Base-by-base conservation (phyloP, 345 rosid species). In the sweet orange (Citrus sinensis) region DNA sequence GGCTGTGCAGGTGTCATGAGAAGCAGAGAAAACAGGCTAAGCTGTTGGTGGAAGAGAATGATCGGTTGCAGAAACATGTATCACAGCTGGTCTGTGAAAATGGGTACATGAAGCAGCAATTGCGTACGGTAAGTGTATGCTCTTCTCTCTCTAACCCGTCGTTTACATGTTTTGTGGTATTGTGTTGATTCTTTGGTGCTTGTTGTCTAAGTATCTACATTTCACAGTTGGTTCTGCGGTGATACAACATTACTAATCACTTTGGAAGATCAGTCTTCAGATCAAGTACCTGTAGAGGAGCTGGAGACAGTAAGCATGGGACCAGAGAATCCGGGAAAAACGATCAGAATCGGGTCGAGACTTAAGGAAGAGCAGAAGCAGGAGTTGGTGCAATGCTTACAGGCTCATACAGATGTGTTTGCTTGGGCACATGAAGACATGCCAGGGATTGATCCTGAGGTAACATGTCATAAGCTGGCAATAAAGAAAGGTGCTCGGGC, bases 1-100 rank as follows among this genome's bases (percentile, higher is more conserved):
- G 85, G 76, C 29, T 76, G 30, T 80, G 78, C 87, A 97, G 98
- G 85, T 97, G 99, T 85, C 89, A 98, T 80, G 98, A 97, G 90
- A 97, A 97, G 90, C 98, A 93, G 70, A 87, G 98, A 67, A 97
- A 97, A 83, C 98, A 97, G 89, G 79, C 98, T 32, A 94, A 94
- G 85, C 89, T 97, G 80, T 75, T 97, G 80, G 92, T 97, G 99
- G 98, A 97, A 83, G 98, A 94, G 89, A 97, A 94, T 78, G 98
- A 97, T 80, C 90, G 98, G 7, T 83, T 97, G 78, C 98, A 97
- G 87, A 97, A 97, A 77, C 99, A 97, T 84, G 99, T 94, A 66
- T 97, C 99, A 27, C 99, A 97, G 85, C 85, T 97, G 75, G 98
- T 97, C 58, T 89, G 92, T 58, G 98, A 94, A 80, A 97, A 97